Base-by-base conservation (phyloP, 1,284 basidiomycete genomes). In the Inonotus hispidus region DNA sequence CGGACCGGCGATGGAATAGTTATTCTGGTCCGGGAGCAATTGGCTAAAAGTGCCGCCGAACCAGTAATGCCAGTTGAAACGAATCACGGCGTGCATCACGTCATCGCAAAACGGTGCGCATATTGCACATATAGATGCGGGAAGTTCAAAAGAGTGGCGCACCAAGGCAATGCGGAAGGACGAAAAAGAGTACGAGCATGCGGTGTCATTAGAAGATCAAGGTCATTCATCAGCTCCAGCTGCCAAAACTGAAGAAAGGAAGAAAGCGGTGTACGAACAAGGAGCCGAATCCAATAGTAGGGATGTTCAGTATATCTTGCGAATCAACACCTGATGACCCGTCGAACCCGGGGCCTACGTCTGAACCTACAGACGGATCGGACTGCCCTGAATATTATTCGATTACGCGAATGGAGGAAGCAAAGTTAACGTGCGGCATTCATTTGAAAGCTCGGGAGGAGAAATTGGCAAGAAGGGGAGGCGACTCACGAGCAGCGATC, bases 291-390 rank as follows among this genome's bases (percentile, higher is more conserved):
- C 77, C 79, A 64, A 88, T 81, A 14, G 78, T 27, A 0, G 82
- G 81, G 62, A 83, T 82, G 66, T 75, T 81, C 59, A 78, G 65
- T 59, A 88, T 84, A 65, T 88, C 87, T 66, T 85, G 79, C 60
- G 79, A 82, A 68, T 88, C 86, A n/a, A 88, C 83, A 49, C 86
- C 85, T 37, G 74, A 73, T 10, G 79, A 75, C 1, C 87, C 86
- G 67, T 87, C 81, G 62, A 81, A 84, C 19, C 75, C 74, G 23
- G 82, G 65, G 27, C 83, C 82, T 39, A 78, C 65, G 35, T 66
- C 70, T 43, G 39, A 8, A 52, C 32, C 58, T 27, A 47, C 45
- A 27, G 46, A 13, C 35, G 56, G 38, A 46, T 61, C 59, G 13
- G 59, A 32, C 54, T 64, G 63, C 23, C 63, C 61, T 62, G 37